Percentiles rank a stretch among this genome's conserved stretches.
These are phyloP conservation scores for Tirmania nivea DNA, from an alignment of 495 filamentous ascomycete genomes.

Conservation along the genomic window DNA sequence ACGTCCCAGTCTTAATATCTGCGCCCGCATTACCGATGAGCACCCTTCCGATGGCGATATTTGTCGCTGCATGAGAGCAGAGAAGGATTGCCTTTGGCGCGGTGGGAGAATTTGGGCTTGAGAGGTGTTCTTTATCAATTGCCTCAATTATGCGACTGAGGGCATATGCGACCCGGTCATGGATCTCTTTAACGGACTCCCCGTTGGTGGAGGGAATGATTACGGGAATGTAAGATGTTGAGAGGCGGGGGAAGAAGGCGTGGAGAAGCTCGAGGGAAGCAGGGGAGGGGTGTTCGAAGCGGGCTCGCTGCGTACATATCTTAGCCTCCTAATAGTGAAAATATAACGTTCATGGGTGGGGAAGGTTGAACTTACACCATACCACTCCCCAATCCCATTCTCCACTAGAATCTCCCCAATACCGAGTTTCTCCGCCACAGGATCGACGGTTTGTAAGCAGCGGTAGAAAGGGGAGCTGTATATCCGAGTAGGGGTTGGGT, in stretches of 20 bases:
- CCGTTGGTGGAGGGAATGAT: slow-evolving; percentile 47
- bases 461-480: slow-evolving; percentile 82
- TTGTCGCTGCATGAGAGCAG: slow-evolving; percentile 72
- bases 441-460: slow-evolving; percentile 70
- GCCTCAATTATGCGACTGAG: slow-evolving; percentile 47
- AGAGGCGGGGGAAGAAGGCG: slow-evolving; percentile 39
- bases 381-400: slow-evolving; percentile 49
- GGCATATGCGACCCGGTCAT: slow-evolving; percentile 53
- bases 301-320: slow-evolving; percentile 21
- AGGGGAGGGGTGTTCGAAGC: slow-evolving; percentile 66
- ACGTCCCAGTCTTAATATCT: slow-evolving; percentile 78
- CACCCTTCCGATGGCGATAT: slow-evolving; percentile 65
- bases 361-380: slow-evolving; percentile 26
- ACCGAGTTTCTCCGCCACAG: slow-evolving; percentile 36
- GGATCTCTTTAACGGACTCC: slow-evolving; percentile 55
- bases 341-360: too few relatives aligned
- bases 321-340: too few relatives aligned
- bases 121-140: slow-evolving; percentile 38
- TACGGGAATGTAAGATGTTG: slow-evolving; percentile 32
- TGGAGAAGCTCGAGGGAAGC: slow-evolving; percentile 36
- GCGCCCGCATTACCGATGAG: slow-evolving; percentile 48
- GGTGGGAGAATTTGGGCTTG: slow-evolving; percentile 21
- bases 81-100: slow-evolving; percentile 43
- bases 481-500: slow-evolving; percentile 49
- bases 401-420: slow-evolving; percentile 11